Conservation (phyloP, 441 rosid species). For the Eruca vesicaria region DNA sequence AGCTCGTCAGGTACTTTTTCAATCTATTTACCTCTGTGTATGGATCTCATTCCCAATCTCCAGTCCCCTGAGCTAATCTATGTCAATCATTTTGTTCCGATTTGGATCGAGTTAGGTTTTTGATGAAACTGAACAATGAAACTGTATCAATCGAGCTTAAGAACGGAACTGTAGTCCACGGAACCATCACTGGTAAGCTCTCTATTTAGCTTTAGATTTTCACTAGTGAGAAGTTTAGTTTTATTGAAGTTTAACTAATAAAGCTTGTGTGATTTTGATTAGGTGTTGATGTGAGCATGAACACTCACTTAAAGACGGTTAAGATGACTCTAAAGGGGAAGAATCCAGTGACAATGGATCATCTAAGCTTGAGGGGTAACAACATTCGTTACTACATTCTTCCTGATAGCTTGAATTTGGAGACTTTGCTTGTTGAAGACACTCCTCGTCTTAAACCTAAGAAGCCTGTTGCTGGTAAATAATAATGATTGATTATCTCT, state of each 20-base stretch:
- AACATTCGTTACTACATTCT: constrained; percentile 81
- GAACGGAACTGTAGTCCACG: constrained; percentile 78
- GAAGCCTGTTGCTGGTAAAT: constrained; percentile 87
- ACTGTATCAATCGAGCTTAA: constrained; percentile 82
- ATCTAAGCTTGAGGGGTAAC: constrained; percentile 79
- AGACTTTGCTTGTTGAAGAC: constrained; percentile 79
- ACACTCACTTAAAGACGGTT: constrained; percentile 79
- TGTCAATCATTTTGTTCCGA: not conserved
- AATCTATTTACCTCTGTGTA: not conserved
- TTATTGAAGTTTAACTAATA: not conserved
- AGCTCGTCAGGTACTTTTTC: constrained; percentile 41
- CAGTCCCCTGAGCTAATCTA: constrained; percentile 4
- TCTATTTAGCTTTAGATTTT: constrained; percentile 7
- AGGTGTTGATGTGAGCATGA: constrained; percentile 91
- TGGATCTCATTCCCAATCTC: not conserved
- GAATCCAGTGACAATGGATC: constrained; percentile 72
- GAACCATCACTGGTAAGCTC: constrained; percentile 70
- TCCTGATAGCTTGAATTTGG: constrained; percentile 83
- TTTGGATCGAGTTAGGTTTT: constrained; percentile 49
- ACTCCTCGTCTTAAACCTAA: constrained; percentile 81
- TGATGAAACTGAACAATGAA: constrained; percentile 88
- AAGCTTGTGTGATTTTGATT: constrained; percentile 1
- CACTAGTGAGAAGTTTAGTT: not conserved
- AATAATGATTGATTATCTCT: not conserved
- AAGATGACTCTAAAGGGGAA: constrained; percentile 71